Evolutionary conservation across 192 early-diverging fungal species (phyloP).

Genomic region (Endogone sp.): DNA sequence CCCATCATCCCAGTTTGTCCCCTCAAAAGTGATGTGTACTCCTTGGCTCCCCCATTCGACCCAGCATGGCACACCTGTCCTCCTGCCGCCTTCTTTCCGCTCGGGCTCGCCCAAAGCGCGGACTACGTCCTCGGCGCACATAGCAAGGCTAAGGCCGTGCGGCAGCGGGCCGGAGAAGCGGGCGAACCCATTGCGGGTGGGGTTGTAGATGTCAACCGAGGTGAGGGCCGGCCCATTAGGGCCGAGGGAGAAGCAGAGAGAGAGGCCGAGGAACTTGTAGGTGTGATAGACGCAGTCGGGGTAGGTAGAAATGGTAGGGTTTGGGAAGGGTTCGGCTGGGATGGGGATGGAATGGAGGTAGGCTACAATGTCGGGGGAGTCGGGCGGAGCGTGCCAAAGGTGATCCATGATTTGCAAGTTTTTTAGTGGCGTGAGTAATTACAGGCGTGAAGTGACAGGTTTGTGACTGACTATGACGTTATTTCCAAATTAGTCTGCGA

Average conservation of each 20-base stretch:
- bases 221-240: slow-evolving; percentile 16
- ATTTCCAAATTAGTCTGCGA: too few relatives aligned
- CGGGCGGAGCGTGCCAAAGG: not conserved
- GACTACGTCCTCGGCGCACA: slow-evolving; percentile 37
- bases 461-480: not conserved
- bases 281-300: slow-evolving; percentile 35
- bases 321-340: not conserved
- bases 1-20: slow-evolving; percentile 43
- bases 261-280: slow-evolving; percentile 34
- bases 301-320: slow-evolving; percentile 29
- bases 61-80: slow-evolving; percentile 39
- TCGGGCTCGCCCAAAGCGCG: slow-evolving; percentile 38
- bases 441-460: not conserved
- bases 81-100: slow-evolving; percentile 38
- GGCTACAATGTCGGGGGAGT: not conserved
- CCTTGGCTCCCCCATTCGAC: slow-evolving; percentile 36
- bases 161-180: slow-evolving; percentile 20
- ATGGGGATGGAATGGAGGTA: not conserved
- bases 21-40: slow-evolving; percentile 37
- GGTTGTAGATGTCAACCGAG: slow-evolving; percentile 41
- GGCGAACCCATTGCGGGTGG: slow-evolving; percentile 30
- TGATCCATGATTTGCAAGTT: not conserved
- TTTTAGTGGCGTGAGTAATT: not conserved
- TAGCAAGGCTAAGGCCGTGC: slow-evolving; percentile 9
- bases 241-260: slow-evolving; percentile 33